Conservation (phyloP, 805 yeast species). For the Komagataella populi region DNA sequence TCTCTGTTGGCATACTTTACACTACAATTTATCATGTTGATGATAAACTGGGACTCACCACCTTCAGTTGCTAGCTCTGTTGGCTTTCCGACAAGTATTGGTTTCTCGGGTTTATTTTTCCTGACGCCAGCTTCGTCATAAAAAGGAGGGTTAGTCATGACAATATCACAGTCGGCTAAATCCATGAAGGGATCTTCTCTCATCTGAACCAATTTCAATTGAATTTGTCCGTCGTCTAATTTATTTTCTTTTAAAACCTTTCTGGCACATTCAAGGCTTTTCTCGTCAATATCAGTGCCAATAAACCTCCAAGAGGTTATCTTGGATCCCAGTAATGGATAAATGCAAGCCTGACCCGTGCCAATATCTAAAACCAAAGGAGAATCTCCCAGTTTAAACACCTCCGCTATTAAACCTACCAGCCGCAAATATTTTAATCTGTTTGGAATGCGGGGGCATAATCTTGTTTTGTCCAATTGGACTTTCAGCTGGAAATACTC, state of each 20-base stretch:
- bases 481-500: slow-evolving; percentile 8
- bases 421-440: slow-evolving; percentile 15
- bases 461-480: slow-evolving; percentile 5
- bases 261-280: slow-evolving; percentile 17
- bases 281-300: slow-evolving; percentile 28
- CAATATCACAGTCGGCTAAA: slow-evolving; percentile 10
- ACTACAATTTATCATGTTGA: slow-evolving; percentile 20
- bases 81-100: slow-evolving; percentile 16
- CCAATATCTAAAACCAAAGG: slow-evolving; percentile 30
- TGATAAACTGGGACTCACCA: slow-evolving; percentile 30
- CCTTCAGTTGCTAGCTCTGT: slow-evolving; percentile 28
- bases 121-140: slow-evolving; percentile 22
- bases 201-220: slow-evolving; percentile 4
- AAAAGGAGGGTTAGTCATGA: slow-evolving; percentile 43
- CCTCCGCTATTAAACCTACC: slow-evolving; percentile 5
- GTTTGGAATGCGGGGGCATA: slow-evolving; percentile 19
- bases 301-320: slow-evolving; percentile 13
- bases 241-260: slow-evolving; percentile 15
- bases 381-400: background rate
- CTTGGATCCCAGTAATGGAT: slow-evolving; percentile 24
- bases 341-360: slow-evolving; percentile 33
- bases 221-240: slow-evolving; percentile 8
- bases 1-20: slow-evolving; percentile 4
- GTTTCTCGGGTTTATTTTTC: slow-evolving; percentile 10
- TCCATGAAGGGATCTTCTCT: slow-evolving; percentile 8